Evolutionary conservation across 352 stramenopile species (phyloP).

Genomic region (Phytophthora parvispora): DNA sequence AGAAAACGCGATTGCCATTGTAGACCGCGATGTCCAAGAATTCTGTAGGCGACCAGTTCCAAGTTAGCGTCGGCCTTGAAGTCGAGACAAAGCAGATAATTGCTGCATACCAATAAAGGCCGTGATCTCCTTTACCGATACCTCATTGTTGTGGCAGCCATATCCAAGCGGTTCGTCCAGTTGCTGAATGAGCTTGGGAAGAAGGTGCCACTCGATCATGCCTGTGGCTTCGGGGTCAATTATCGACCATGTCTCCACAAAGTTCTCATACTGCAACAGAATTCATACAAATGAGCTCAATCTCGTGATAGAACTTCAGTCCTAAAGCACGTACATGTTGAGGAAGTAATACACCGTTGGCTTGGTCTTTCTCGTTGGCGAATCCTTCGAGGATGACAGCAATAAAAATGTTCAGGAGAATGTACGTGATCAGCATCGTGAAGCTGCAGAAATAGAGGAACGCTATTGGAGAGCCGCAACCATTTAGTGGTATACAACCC

Average conservation of each 20-base stretch:
- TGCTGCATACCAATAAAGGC: conserved; percentile 57
- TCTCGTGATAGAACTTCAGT: no score
- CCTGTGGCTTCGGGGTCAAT: conserved; percentile 85
- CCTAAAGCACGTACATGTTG: conserved; percentile 41
- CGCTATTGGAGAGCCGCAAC: conserved; percentile 57
- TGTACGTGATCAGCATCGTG: conserved; percentile 84
- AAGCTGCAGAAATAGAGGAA: conserved; percentile 84
- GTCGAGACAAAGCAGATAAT: no score
- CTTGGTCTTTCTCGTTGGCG: conserved; percentile 76
- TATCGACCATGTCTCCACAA: conserved; percentile 61
- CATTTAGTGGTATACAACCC: conserved; percentile 56
- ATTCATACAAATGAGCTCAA: neutral
- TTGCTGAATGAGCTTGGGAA: conserved; percentile 72
- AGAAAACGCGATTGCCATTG: conserved; percentile 67
- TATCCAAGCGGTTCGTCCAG: conserved; percentile 80
- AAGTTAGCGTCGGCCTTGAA: neutral
- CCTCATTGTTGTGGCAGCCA: conserved; percentile 40
- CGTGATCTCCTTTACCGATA: conserved; percentile 60
- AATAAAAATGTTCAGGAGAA: conserved; percentile 92
- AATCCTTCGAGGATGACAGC: conserved; percentile 90
- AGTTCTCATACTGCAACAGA: conserved; percentile 66
- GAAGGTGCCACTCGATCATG: conserved; percentile 71
- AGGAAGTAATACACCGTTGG: conserved; percentile 47
- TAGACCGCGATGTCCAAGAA: conserved; percentile 63
- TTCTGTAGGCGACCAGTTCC: conserved; percentile 15